Base-by-base conservation (phyloP, 2,329 filamentous ascomycete genomes). In the Fusarium newnesense region DNA sequence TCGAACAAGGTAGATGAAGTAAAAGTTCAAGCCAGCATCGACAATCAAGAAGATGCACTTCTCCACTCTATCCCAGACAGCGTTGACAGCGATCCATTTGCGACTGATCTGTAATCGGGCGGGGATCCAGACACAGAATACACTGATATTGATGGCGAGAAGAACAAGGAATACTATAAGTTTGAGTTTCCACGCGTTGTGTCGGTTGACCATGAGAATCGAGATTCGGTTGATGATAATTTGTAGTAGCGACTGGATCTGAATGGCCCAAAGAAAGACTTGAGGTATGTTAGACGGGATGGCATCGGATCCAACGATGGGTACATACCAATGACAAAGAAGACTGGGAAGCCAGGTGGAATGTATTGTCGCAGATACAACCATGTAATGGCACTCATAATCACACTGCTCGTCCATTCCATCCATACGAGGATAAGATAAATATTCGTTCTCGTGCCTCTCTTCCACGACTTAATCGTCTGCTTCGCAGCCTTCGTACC, bases 211-310 rank as follows among this genome's bases (percentile, higher is more conserved):
- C 47, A 86, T 81, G 11, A 89, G 82, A 7, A 89, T 81, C 0
- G 83, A 80, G 28, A 88, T 85, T 62, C 87, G 84, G 72, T 89
- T 89, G 75, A 88, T 86, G 76, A 89, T 88, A 52, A 89, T 88
- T 70, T 88, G 86, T 54, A 88, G 85, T 2, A 88, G 77, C 13
- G 86, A 81, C 64, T 88, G 87, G 26, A 88, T 83, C 73, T 86
- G 82, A 10, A 85, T 73, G 13, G 80, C 79, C 85, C 85, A 85
- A 9, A 79, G 72, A 9, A 75, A 43, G 36, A 78, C 77, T 78
- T 4, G 2, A 4, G 1, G 6, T 2, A 5, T 8, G 24, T 73
- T 46, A 73, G 65, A 19, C 9, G 7, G 15, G 9, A 5, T 3
- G 15, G 8, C 18, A 5, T 7, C 10, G 1, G 4, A 2, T 11